These are phyloP conservation scores for Allium sativum DNA, from an alignment of 106 monocot species.

Conservation along the genomic window DNA sequence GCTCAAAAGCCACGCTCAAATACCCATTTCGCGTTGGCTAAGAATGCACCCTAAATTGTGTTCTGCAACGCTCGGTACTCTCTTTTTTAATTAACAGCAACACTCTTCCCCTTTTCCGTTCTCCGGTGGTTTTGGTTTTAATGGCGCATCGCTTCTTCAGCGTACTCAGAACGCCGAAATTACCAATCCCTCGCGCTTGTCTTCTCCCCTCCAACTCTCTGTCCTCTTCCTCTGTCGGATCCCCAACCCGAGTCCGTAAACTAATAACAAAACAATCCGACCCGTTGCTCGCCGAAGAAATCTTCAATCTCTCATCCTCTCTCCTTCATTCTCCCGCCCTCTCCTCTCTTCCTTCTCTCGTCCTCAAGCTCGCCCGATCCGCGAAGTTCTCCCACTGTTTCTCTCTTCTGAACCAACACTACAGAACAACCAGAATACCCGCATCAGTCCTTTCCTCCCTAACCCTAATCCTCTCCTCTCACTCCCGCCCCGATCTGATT, in stretches of 20 bases:
- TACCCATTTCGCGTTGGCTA: too few relatives aligned
- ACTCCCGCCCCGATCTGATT: constrained; percentile 14
- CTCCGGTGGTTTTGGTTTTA: too few relatives aligned
- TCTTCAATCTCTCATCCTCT: constrained; percentile 53
- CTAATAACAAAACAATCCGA: constrained; percentile 58
- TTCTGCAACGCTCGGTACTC: too few relatives aligned
- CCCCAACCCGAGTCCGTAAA: constrained; percentile 74
- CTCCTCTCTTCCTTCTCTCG: constrained; percentile 28
- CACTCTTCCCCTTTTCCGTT: too few relatives aligned
- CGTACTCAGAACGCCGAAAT: neutral
- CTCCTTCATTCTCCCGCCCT: constrained; percentile 27
- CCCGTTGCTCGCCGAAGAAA: constrained; percentile 70
- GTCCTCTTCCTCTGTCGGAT: neutral
- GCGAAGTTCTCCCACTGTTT: constrained; percentile 23
- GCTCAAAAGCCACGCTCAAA: too few relatives aligned
- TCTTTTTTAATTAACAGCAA: too few relatives aligned
- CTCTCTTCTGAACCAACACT: constrained; percentile 7
- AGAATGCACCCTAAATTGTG: too few relatives aligned
- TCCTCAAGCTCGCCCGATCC: constrained; percentile 34
- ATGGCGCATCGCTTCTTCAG: too few relatives aligned
- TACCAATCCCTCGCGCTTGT: neutral
- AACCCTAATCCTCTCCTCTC: constrained; percentile 9
- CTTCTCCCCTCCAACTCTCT: neutral
- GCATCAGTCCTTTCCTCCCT: constrained; percentile 9
- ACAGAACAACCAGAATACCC: constrained; percentile 17